Evolutionary conservation across 805 yeast genomes (phyloP).

Genomic region (Wickerhamomyces canadensis): DNA sequence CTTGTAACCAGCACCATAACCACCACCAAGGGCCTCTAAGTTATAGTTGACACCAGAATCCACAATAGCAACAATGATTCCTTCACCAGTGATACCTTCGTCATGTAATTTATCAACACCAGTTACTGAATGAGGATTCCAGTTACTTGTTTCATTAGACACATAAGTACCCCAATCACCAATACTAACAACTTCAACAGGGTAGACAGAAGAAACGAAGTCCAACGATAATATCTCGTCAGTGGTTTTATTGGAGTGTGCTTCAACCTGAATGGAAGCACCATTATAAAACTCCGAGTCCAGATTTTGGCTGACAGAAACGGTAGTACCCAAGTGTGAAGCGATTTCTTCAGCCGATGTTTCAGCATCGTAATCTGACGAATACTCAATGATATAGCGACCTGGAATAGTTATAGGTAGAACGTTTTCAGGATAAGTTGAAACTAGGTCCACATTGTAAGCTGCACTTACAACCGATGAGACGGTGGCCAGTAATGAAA

Average conservation of each 20-base stretch:
- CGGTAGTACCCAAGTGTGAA: no score
- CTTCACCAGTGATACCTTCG: not conserved
- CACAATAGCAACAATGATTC: slow-evolving; percentile 1
- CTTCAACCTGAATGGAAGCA: slow-evolving; percentile 1
- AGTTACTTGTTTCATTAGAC: not conserved
- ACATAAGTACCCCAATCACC: not conserved
- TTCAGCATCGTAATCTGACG: no score
- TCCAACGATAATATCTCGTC: not conserved
- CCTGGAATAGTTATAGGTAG: no score
- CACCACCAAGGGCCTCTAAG: slow-evolving; percentile 7
- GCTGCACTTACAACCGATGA: no score
- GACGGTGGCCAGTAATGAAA: no score
- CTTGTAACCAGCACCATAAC: slow-evolving; percentile 6
- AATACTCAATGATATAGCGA: no score
- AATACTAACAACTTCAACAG: not conserved
- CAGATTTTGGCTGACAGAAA: not conserved
- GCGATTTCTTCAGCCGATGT: no score
- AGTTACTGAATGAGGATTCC: slow-evolving; percentile 5
- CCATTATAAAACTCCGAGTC: not conserved
- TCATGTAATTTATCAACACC: slow-evolving; percentile 3
- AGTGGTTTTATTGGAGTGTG: not conserved
- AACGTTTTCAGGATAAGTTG: no score
- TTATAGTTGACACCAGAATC: slow-evolving; percentile 8
- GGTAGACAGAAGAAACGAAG: not conserved
- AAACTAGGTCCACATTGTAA: no score